Conservation (phyloP, 2,329 filamentous ascomycete species). For the Triangularia verruculosa region DNA sequence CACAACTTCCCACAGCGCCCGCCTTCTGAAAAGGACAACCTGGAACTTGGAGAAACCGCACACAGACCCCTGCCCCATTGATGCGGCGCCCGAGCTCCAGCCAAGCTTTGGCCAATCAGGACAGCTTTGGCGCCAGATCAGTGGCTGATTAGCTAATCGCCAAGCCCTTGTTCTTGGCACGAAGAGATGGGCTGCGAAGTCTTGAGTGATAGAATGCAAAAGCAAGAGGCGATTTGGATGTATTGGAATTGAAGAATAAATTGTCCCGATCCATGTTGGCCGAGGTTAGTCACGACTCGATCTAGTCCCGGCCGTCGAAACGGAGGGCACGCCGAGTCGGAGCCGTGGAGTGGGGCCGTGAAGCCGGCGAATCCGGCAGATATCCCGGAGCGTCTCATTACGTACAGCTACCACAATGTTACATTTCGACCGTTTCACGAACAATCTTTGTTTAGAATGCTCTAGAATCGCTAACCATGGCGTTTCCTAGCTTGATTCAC, state of each 20-base stretch:
- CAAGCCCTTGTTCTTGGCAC: slow-evolving; percentile 15
- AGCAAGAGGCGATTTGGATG: not conserved
- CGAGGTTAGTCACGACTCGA: not conserved
- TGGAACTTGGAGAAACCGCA: slow-evolving; percentile 23
- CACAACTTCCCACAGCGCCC: slow-evolving; percentile 12
- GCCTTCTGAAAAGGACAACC: slow-evolving; percentile 28
- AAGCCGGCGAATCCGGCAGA: not conserved
- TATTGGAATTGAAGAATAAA: too few relatives aligned
- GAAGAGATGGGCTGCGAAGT: not conserved
- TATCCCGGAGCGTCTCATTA: not conserved
- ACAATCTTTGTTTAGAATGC: not conserved
- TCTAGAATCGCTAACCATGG: not conserved
- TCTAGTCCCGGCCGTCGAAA: not conserved
- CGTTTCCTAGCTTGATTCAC: not conserved
- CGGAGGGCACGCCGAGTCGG: not conserved
- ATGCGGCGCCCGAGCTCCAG: slow-evolving; percentile 19
- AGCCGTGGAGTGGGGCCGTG: not conserved
- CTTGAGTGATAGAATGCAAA: not conserved
- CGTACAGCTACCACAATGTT: not conserved
- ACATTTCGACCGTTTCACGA: not conserved
- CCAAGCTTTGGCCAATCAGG: slow-evolving; percentile 20
- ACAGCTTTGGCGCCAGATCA: not conserved
- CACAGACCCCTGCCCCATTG: slow-evolving; percentile 21
- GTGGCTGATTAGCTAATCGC: slow-evolving; percentile 19
- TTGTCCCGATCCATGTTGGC: too few relatives aligned